Conservation (phyloP, 2,329 filamentous ascomycete genomes). For the Sclerotinia subarctica region DNA sequence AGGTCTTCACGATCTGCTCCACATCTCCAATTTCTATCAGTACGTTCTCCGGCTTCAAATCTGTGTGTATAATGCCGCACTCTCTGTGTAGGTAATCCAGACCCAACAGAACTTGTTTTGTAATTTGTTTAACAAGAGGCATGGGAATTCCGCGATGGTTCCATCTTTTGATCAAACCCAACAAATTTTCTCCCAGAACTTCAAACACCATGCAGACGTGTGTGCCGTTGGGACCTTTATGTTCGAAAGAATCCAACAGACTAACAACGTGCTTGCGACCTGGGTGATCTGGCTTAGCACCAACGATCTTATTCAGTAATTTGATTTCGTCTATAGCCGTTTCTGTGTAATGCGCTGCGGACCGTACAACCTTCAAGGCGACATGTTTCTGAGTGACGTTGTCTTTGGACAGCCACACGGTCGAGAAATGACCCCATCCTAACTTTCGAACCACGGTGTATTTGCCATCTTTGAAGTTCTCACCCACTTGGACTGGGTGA, state of each 20-base stretch:
- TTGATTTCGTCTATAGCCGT: constrained; percentile 99
- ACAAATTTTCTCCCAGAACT: constrained; percentile 88
- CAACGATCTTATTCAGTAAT: constrained; percentile 91
- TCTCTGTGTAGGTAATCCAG: constrained; percentile 96
- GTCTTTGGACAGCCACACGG: constrained; percentile 81
- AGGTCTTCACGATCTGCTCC: constrained; percentile 95
- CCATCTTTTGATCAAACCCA: constrained; percentile 97
- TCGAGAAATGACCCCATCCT: constrained; percentile 99
- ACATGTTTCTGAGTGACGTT: constrained; percentile 90
- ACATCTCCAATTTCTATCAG: constrained; percentile 98
- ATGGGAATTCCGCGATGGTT: constrained; percentile 97
- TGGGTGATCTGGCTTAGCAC: constrained; percentile 90
- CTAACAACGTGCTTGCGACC: constrained; percentile 95
- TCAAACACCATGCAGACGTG: constrained; percentile 99
- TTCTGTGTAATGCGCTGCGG: constrained; percentile 96
- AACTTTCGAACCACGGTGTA: constrained; percentile 96
- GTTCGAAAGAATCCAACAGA: constrained; percentile 93
- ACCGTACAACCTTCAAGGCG: constrained; percentile 95
- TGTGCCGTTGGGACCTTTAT: constrained; percentile 92
- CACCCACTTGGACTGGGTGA: constrained; percentile 89
- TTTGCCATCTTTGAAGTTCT: constrained; percentile 95
- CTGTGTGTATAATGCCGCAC: constrained; percentile 98
- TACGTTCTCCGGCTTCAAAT: constrained; percentile 96
- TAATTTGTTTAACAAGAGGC: constrained; percentile 96
- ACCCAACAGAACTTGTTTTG: constrained; percentile 93